Percentiles rank a stretch among this genome's conserved stretches.
Conservation (phyloP, 306 rosid genomes). For the Cucumis sativus region Cucumber_9930_V3 NC_026660.2:1992501-1993000, state of each 20-base stretch:
- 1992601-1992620: not conserved
- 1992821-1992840: not conserved
- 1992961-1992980: too few relatives aligned
- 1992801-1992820: not conserved
- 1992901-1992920: not conserved
- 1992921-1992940: not conserved
- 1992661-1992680: not conserved
- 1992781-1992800: constrained; percentile 49
- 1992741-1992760: constrained; percentile 84
- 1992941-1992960: not conserved
- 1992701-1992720: constrained; percentile 37
- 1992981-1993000: too few relatives aligned
- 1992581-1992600: not conserved
- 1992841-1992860: not conserved
- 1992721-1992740: constrained; percentile 41
- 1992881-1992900: not conserved
- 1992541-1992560: not conserved
- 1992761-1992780: constrained; percentile 87
- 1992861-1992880: not conserved
- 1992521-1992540: not conserved
- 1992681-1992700: constrained; percentile 43
- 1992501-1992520: not conserved
- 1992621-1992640: not conserved
- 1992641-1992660: not conserved
- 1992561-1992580: not conserved